Evolutionary conservation across 1,284 basidiomycete species (phyloP), one percentile per base, ranked within the genome.

Genomic region (Cryptococcus sp.): DNA sequence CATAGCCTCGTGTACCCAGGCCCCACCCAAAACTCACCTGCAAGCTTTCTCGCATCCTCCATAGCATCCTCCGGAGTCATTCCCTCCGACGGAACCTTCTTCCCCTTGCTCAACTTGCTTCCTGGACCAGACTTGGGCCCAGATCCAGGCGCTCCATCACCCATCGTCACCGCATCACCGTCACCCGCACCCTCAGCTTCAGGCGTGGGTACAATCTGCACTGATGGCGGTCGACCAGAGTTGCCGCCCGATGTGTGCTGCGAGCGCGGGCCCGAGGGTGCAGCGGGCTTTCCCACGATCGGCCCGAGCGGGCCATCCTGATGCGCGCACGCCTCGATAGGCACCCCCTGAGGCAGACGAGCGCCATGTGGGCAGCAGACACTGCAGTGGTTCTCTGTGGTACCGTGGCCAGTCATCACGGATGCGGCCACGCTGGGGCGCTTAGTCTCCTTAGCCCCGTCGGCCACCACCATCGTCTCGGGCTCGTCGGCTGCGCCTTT

Each of bases 41-140:
- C 72, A n/a, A 74, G 63, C 38, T 62, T 60, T 49, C 66, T 65
- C 15, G 64, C 69, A 46, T 72, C 72, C 13, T 67, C 67, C 63
- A 68, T 50, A 35, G 66, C 61, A 46, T 64, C 64, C 24, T 62
- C 62, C 3, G 59, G 57, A 9, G 60, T 33, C 38, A 53, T 16
- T 4, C 16, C 24, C 18, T 39, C 36, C 13, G 52, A 36, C 18
- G 43, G 33, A 20, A 50, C 48, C 46, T 63, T 63, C 49, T 49
- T 64, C n/a, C 61, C 57, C 47, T 68, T 66, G 44, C 60, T 62
- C 48, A 65, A 39, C 56, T 68, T 66, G 28, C 53, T 60, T 16
- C 46, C 24, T 2, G 40, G 46, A 6, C 45, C 49, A 35, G 54
- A n/a, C 48, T 52, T 46, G 8, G 46, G 35, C 23, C 46, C 36